Percentiles rank a stretch among this genome's conserved stretches.
These are phyloP conservation scores for Nothophytophthora sp. DNA, from an alignment of 352 stramenopile species.

Conservation along the genomic window DNA sequence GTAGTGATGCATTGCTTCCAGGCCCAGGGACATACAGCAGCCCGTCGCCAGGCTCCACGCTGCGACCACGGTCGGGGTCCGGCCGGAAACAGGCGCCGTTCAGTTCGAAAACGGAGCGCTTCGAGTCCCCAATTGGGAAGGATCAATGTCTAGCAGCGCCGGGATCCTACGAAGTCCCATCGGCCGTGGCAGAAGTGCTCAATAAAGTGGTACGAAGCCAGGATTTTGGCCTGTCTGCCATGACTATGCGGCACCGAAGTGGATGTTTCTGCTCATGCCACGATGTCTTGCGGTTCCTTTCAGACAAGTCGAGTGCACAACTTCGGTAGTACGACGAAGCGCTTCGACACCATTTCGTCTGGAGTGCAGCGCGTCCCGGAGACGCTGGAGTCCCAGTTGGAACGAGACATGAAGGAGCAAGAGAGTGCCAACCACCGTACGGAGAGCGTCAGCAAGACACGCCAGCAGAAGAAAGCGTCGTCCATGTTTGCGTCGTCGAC, in stretches of 20 bases:
- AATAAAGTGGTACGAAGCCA: slow-evolving; percentile 75
- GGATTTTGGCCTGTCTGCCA: not conserved
- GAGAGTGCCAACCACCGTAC: slow-evolving; percentile 14
- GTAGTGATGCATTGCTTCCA: slow-evolving; percentile 36
- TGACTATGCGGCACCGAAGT: no score
- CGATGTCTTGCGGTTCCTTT: slow-evolving; percentile 14
- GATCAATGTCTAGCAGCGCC: slow-evolving; percentile 54
- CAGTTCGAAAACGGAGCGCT: slow-evolving; percentile 71
- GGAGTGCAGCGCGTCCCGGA: slow-evolving; percentile 16
- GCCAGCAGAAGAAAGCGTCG: slow-evolving; percentile 45
- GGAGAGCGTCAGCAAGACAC: slow-evolving; percentile 14
- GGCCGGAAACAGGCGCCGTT: slow-evolving; percentile 59
- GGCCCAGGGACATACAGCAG: slow-evolving; percentile 66
- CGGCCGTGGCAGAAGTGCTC: slow-evolving; percentile 53
- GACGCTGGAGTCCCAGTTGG: slow-evolving; percentile 52
- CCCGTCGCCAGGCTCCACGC: slow-evolving; percentile 33
- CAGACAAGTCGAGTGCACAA: slow-evolving; percentile 68
- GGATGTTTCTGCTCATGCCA: no score
- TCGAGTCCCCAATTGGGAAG: slow-evolving; percentile 44
- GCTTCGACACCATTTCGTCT: slow-evolving; percentile 59
- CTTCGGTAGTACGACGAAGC: slow-evolving; percentile 76
- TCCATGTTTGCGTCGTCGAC: slow-evolving; percentile 72
- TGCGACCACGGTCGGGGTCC: slow-evolving; percentile 22
- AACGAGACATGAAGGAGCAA: slow-evolving; percentile 56
- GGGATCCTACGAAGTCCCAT: slow-evolving; percentile 69